A percentile compares a stretch with the other conserved stretches of the same genome.
Conservation (phyloP, 495 filamentous ascomycete genomes). For the Choiromyces venosus region DNA sequence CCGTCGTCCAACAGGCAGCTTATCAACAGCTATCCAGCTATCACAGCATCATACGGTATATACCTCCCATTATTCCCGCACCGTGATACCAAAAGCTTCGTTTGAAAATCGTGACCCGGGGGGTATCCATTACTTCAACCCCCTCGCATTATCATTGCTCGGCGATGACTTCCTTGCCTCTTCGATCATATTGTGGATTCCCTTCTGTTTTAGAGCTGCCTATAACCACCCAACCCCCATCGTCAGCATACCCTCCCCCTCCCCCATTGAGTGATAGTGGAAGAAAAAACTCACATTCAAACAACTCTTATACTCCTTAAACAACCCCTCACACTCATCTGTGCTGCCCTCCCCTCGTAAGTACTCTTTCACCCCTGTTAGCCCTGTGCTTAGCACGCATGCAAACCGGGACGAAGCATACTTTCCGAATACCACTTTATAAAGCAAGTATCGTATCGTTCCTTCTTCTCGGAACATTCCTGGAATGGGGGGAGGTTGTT, state of each 20-base stretch:
- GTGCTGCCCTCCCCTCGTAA: conserved; percentile 59
- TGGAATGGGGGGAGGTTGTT: conserved; percentile 20
- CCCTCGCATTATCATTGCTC: conserved; percentile 54
- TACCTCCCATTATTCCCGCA: neutral
- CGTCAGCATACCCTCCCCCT: neutral
- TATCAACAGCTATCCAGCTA: neutral
- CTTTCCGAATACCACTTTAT: conserved; percentile 78
- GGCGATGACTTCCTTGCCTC: conserved; percentile 60
- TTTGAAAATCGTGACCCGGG: neutral
- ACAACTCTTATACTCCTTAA: conserved; percentile 63
- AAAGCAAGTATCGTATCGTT: conserved; percentile 68
- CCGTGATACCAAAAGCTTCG: neutral
- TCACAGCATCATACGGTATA: neutral
- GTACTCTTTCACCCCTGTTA: conserved; percentile 52
- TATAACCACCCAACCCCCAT: conserved; percentile 40
- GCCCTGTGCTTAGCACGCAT: neutral
- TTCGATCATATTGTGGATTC: conserved; percentile 65
- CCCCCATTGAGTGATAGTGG: neutral
- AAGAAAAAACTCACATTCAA: conserved; percentile 51
- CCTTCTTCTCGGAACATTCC: conserved; percentile 44
- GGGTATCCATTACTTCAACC: conserved; percentile 2
- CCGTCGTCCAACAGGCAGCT: neutral
- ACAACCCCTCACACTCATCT: conserved; percentile 64
- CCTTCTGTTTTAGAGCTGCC: conserved; percentile 63
- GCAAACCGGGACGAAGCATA: conserved; percentile 41